Evolutionary conservation across 805 yeast genomes (phyloP).

Genomic region (Ogataea trehalophila): DNA sequence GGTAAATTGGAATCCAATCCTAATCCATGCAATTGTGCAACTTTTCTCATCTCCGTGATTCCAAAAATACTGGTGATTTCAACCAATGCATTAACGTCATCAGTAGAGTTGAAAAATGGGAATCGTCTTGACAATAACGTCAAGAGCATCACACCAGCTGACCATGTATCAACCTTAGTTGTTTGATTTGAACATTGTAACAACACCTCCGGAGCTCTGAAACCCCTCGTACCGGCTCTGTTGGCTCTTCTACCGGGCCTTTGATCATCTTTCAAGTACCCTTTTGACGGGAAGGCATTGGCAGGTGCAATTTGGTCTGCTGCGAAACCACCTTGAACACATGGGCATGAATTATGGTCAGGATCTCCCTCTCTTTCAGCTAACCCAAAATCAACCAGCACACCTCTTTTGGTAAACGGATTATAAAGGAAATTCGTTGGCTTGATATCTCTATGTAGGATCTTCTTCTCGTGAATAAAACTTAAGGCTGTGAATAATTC

Average conservation of each 20-base stretch:
- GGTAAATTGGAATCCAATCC: conserved; percentile 68
- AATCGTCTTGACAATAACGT: conserved; percentile 75
- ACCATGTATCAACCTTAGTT: conserved; percentile 84
- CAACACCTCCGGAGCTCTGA: conserved; percentile 90
- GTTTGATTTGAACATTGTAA: conserved; percentile 82
- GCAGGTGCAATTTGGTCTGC: conserved; percentile 28
- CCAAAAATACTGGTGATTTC: conserved; percentile 86
- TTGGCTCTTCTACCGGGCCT: conserved; percentile 90
- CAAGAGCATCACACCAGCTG: conserved; percentile 83
- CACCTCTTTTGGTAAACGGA: conserved; percentile 65
- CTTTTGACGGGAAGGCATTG: conserved; percentile 41
- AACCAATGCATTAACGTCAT: conserved; percentile 85
- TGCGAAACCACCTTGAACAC: conserved; percentile 38
- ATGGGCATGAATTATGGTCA: conserved; percentile 47
- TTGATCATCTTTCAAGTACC: conserved; percentile 83
- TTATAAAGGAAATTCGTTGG: conserved; percentile 69
- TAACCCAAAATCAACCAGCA: conserved; percentile 85
- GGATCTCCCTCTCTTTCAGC: conserved; percentile 59
- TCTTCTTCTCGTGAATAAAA: conserved; percentile 71
- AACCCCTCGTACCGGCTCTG: conserved; percentile 95
- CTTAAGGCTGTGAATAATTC: conserved; percentile 74
- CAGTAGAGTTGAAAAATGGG: conserved; percentile 91
- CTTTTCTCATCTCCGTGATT: conserved; percentile 57
- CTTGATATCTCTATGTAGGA: conserved; percentile 91
- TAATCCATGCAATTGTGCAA: conserved; percentile 84